Evolutionary conservation across 2,329 filamentous ascomycete genomes (phyloP).

Genomic region (Tolypocladium cylindrosporum): DNA sequence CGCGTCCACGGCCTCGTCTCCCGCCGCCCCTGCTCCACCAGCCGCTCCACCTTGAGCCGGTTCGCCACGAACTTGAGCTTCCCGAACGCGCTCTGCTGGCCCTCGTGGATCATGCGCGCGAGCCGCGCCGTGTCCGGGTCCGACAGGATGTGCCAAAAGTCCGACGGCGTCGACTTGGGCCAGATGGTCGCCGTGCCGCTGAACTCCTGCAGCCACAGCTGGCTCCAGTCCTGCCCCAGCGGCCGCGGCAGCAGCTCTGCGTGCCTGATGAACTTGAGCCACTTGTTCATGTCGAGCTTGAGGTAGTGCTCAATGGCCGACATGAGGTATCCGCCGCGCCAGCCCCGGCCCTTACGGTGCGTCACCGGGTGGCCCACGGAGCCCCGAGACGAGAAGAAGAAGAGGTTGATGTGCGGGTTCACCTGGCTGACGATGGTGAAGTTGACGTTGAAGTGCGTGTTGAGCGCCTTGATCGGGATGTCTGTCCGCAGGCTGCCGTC

Average conservation of each 20-base stretch:
- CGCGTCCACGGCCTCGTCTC: slow-evolving; percentile 39
- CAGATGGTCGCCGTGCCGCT: slow-evolving; percentile 93
- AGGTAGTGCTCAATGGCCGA: slow-evolving; percentile 89
- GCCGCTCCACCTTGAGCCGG: slow-evolving; percentile 69
- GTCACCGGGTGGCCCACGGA: slow-evolving; percentile 89
- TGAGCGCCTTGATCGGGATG: slow-evolving; percentile 87
- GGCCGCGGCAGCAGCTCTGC: slow-evolving; percentile 85
- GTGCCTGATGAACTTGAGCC: slow-evolving; percentile 89
- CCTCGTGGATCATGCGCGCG: slow-evolving; percentile 81
- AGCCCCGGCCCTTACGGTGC: slow-evolving; percentile 84
- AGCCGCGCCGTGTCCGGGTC: slow-evolving; percentile 70
- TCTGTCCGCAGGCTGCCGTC: slow-evolving; percentile 91
- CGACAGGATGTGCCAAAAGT: slow-evolving; percentile 78
- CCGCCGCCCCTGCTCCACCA: slow-evolving; percentile 48
- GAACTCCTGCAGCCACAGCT: slow-evolving; percentile 93
- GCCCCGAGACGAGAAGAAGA: slow-evolving; percentile 94
- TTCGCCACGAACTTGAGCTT: slow-evolving; percentile 89
- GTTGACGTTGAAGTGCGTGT: slow-evolving; percentile 96
- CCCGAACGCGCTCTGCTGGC: slow-evolving; percentile 81
- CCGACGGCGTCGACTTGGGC: slow-evolving; percentile 69
- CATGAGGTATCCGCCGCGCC: slow-evolving; percentile 91
- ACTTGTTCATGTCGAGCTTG: slow-evolving; percentile 94
- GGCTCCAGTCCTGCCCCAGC: slow-evolving; percentile 90
- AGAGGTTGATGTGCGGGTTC: slow-evolving; percentile 96
- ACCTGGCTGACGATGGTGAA: slow-evolving; percentile 86